Percentiles rank a stretch among this genome's conserved stretches.
Evolutionary conservation across 345 rosid species (phyloP).

Genomic region (Capsella bursapastoris): DNA sequence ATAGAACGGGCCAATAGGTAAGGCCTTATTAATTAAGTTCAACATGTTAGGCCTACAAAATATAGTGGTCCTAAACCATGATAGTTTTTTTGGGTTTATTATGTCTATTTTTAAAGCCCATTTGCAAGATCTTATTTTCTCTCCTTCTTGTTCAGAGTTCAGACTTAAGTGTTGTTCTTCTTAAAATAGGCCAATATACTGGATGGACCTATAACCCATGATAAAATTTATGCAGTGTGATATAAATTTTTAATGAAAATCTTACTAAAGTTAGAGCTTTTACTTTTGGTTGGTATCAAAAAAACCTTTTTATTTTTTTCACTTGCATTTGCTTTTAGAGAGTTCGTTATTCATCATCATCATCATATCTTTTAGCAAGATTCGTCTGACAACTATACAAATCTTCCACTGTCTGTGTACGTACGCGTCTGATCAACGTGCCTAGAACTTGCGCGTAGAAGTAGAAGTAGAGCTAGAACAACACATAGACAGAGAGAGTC

Average conservation of each 20-base stretch:
- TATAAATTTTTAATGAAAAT: background rate
- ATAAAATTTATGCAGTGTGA: background rate
- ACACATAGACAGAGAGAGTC: background rate
- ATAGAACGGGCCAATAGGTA: background rate
- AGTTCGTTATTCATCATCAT: conserved; percentile 12
- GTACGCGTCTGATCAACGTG: conserved; percentile 9
- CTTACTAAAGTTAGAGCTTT: background rate
- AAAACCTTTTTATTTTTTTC: background rate
- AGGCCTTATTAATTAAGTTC: background rate
- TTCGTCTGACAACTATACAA: conserved; percentile 30
- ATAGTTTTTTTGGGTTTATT: background rate
- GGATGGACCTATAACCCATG: conserved; percentile 3
- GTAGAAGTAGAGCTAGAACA: too few species aligned
- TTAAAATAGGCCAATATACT: background rate
- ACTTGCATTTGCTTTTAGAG: background rate
- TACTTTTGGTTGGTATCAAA: too few species aligned
- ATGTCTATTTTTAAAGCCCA: background rate
- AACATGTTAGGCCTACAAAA: background rate
- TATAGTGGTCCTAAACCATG: background rate
- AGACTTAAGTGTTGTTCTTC: background rate
- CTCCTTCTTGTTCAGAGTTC: background rate
- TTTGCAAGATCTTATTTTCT: background rate
- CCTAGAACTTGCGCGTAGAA: background rate
- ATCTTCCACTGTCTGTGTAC: background rate
- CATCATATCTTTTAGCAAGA: conserved; percentile 28